Evolutionary conservation across 2,329 filamentous ascomycete genomes (phyloP), one percentile per base, ranked within the genome.

Genomic region (Pyrenochaeta sp.): DNA sequence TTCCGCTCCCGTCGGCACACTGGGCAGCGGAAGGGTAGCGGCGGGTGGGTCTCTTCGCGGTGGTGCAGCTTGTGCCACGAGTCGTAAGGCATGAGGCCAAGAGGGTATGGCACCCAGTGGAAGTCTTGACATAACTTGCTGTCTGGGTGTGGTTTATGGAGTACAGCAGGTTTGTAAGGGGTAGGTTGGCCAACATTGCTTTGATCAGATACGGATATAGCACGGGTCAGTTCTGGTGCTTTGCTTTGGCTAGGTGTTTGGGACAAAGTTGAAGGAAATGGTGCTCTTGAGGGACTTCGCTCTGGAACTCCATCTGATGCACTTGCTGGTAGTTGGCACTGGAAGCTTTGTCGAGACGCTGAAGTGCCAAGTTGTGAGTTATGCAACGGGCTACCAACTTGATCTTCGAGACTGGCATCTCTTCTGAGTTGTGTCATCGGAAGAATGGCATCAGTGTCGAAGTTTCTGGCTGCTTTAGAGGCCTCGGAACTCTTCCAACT

Each of bases 31-130:
- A 66, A 63, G 10, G 46, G 44, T 11, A 43, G 15, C 20, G 40
- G 27, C 9, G 50, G 46, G 42, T 58, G 20, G 10, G 33, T 29
- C 29, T 41, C 44, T 3, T 33, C 44, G 3, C 36, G 44, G 30
- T 61, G 51, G 29, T 70, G 70, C 18, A 71, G 56, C 1, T 45
- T 45, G 18, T 56, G 53, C 67, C 66, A 71, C 0, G 67, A 67
- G 17, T 64, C 56, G 35, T 63, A 67, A 4, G 35, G 35, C 35
- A 37, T 37, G 35, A 37, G 35, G 14, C 35, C 35, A 4, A 7
- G 66, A 57, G 67, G 67, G 46, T 67, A 69, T 4, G 35, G 35
- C 35, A 72, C 52, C 47, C 58, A 65, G 49, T 67, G 64, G 37
- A 68, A 68, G 45, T 63, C 51, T 30, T 63, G 51, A 7, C 66